phyloP scores from a whole-genome alignment of 805 yeast species.

The Blastobotrys parvus region DNA sequence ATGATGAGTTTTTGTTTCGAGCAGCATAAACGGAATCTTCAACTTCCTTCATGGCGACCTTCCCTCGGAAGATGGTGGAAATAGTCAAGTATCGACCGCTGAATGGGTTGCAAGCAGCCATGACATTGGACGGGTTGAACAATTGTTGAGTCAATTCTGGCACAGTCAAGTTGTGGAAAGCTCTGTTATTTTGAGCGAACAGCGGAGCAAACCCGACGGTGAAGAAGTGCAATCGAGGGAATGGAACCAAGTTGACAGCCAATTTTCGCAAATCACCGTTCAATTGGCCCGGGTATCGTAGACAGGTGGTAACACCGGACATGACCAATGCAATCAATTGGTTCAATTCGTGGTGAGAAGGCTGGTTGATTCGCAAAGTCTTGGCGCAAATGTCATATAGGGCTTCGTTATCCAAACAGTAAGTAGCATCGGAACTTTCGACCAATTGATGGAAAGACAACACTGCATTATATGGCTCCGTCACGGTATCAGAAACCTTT shows the following conservation, averaged over 20 bases:
- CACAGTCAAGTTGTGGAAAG: constrained; percentile 79
- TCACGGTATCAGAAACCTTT: constrained; percentile 85
- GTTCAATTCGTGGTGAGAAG: constrained; percentile 74
- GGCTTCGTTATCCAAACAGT: constrained; percentile 94
- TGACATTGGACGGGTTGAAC: constrained; percentile 87
- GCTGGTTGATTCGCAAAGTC: constrained; percentile 73
- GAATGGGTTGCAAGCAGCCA: constrained; percentile 94
- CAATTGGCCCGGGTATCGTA: constrained; percentile 93
- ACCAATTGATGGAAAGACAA: constrained; percentile 88
- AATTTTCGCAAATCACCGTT: constrained; percentile 88
- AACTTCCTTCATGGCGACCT: constrained; percentile 86
- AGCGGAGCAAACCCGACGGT: constrained; percentile 95
- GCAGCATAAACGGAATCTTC: constrained; percentile 90
- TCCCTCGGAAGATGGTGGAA: constrained; percentile 92
- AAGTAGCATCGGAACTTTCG: constrained; percentile 86
- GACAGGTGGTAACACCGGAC: constrained; percentile 93
- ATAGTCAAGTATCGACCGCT: constrained; percentile 89
- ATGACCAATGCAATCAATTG: constrained; percentile 80
- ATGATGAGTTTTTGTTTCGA: constrained; percentile 72
- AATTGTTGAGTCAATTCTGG: constrained; percentile 94
- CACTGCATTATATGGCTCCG: constrained; percentile 92
- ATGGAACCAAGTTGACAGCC: constrained; percentile 91
- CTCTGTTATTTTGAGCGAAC: constrained; percentile 70
- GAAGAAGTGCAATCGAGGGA: constrained; percentile 93
- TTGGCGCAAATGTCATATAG: constrained; percentile 82